Evolutionary conservation across 139 green algal genomes (phyloP).

Genomic region (Spirogloea muscicola): DNA sequence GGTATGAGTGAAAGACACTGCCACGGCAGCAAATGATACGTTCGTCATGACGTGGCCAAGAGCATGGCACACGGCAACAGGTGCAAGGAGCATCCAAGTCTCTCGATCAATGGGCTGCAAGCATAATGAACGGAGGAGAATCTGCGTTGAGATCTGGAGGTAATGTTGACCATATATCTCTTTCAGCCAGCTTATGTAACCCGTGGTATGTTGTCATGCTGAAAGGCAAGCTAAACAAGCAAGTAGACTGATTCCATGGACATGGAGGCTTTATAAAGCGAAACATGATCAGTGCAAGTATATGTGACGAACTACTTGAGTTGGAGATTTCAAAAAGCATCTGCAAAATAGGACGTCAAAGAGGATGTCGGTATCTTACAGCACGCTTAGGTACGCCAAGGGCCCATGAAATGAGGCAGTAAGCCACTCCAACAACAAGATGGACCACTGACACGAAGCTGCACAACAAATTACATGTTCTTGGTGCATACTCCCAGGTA

Average conservation of each 20-base stretch:
- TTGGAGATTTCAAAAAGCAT: background rate
- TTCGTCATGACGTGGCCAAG: constrained; percentile 95
- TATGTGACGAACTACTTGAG: background rate
- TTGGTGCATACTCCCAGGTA: background rate
- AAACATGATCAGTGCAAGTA: background rate
- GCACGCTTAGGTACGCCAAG: constrained; percentile 43
- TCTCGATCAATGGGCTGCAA: constrained; percentile 36
- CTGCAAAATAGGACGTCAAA: background rate
- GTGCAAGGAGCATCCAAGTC: constrained; percentile 77
- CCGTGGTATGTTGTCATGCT: background rate
- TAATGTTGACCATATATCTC: background rate
- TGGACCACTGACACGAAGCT: constrained; percentile 53
- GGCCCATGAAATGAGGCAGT: constrained; percentile 50
- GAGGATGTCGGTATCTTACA: constrained; percentile 20
- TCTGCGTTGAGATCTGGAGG: background rate
- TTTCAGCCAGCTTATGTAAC: background rate
- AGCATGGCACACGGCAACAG: constrained; percentile 90
- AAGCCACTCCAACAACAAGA: constrained; percentile 49
- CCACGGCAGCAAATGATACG: constrained; percentile 95
- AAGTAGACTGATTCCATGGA: background rate
- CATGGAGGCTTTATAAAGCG: background rate
- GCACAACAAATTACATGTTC: constrained; percentile 2
- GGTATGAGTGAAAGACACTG: constrained; percentile 97
- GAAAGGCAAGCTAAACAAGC: background rate
- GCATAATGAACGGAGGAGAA: background rate